A percentile compares a stretch with the other conserved stretches of the same genome.
phyloP scores from a whole-genome alignment of 1,139 yeast genomes.

The Geotrichum siamense region DNA sequence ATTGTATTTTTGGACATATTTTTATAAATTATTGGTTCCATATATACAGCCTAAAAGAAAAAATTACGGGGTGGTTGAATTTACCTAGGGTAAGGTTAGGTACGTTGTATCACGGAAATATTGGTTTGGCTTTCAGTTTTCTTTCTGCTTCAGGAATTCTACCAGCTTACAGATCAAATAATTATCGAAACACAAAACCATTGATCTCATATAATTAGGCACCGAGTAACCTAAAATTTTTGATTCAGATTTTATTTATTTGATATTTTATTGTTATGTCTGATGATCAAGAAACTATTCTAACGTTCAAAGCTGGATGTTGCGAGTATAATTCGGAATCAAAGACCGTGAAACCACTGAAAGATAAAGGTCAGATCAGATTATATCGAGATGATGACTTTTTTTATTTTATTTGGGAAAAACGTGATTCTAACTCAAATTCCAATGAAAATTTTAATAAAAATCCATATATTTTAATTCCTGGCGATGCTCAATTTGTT shows the following conservation, averaged over 20 bases:
- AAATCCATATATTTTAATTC: slow-evolving; percentile 67
- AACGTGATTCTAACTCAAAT: slow-evolving; percentile 31
- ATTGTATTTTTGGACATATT: too few species aligned
- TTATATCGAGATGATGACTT: slow-evolving; percentile 53
- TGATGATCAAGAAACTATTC: not conserved
- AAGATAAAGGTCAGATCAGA: slow-evolving; percentile 66
- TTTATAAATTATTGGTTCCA: too few species aligned
- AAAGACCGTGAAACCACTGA: slow-evolving; percentile 64
- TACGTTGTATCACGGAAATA: not conserved
- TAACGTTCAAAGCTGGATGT: slow-evolving; percentile 74
- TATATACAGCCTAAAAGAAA: too few species aligned
- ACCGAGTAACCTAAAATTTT: not conserved
- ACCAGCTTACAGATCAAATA: too few species aligned
- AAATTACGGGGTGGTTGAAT: too few species aligned
- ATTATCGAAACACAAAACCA: too few species aligned
- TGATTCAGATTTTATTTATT: not conserved
- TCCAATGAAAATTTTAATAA: slow-evolving; percentile 26
- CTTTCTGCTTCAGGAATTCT: too few species aligned
- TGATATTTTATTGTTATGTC: not conserved
- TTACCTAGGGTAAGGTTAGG: not conserved
- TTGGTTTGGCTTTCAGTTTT: not conserved
- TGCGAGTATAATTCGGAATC: slow-evolving; percentile 67
- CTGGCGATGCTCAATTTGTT: slow-evolving; percentile 86
- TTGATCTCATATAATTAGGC: not conserved
- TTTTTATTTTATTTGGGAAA: slow-evolving; percentile 55